Conservation (phyloP, 768 basidiomycete genomes). For the Tylopilus felleus region DNA sequence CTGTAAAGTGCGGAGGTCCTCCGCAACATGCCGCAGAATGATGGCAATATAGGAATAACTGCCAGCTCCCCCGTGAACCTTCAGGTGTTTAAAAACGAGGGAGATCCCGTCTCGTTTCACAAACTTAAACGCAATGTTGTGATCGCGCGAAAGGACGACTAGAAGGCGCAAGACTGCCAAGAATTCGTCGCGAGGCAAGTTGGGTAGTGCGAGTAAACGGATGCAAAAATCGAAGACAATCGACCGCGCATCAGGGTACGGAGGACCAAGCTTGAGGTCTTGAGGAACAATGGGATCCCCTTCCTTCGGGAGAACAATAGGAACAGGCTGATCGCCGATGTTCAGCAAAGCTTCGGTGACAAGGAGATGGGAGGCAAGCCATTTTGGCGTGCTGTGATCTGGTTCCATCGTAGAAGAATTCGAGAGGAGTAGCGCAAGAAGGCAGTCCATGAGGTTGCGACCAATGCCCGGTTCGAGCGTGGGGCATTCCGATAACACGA, state of each 20-base stretch:
- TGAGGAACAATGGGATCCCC: conserved; percentile 56
- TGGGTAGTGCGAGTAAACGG: conserved; percentile 60
- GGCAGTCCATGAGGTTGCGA: conserved; percentile 61
- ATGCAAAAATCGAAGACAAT: conserved; percentile 76
- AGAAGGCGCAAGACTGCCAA: conserved; percentile 79
- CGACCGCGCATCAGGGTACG: conserved; percentile 55
- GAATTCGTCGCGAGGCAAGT: conserved; percentile 75
- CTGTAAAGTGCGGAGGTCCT: conserved; percentile 64
- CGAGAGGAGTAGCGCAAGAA: conserved; percentile 65
- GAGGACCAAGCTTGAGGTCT: conserved; percentile 56
- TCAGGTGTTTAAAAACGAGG: conserved; percentile 65
- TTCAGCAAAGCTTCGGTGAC: conserved; percentile 83
- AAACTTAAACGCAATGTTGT: conserved; percentile 61
- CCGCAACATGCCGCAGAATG: conserved; percentile 89
- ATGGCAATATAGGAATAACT: conserved; percentile 82
- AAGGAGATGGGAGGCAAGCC: conserved; percentile 84
- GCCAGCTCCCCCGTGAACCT: conserved; percentile 52
- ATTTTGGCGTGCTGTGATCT: conserved; percentile 66
- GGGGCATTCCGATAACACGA: conserved; percentile 75
- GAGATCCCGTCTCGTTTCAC: conserved; percentile 62
- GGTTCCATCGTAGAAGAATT: conserved; percentile 47
- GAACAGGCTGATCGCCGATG: conserved; percentile 66
- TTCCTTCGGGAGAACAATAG: conserved; percentile 65
- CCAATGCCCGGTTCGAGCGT: conserved; percentile 54
- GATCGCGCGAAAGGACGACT: conserved; percentile 78